These are phyloP conservation scores for Ophiostoma ulmi DNA, from an alignment of 2,329 filamentous ascomycete species.

Conservation along the genomic window DNA sequence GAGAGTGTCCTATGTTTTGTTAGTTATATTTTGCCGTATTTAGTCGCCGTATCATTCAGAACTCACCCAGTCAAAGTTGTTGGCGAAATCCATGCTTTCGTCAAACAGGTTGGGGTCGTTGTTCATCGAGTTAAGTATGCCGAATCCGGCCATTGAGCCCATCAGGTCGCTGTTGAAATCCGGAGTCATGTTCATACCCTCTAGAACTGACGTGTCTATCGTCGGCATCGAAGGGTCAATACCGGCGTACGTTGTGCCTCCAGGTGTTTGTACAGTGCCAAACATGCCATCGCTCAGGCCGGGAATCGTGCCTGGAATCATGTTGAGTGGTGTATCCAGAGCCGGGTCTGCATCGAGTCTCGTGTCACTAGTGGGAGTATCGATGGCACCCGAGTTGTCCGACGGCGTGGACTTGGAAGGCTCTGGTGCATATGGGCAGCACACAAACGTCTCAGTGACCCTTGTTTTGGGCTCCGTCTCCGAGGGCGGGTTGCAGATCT, in stretches of 20 bases:
- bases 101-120: constrained; percentile 19
- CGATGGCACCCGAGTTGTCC: not conserved
- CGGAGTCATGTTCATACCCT: constrained; percentile 28
- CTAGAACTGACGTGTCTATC: constrained; percentile 26
- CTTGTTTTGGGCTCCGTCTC: not conserved
- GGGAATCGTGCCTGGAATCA: constrained; percentile 36
- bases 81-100: constrained; percentile 42
- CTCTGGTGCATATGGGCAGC: not conserved
- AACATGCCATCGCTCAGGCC: constrained; percentile 23
- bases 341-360: constrained; percentile 39
- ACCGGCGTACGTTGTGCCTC: constrained; percentile 41
- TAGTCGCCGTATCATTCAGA: not conserved
- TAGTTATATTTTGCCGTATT: not conserved
- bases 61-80: constrained; percentile 57
- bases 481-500: constrained; percentile 48
- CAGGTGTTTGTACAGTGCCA: constrained; percentile 36
- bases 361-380: constrained; percentile 28
- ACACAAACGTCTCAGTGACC: constrained; percentile 7
- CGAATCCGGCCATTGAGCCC: constrained; percentile 31
- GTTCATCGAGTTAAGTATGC: constrained; percentile 46
- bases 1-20: constrained; percentile 44
- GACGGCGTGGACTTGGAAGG: constrained; percentile 18
- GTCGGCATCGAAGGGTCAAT: constrained; percentile 40
- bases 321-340: constrained; percentile 35
- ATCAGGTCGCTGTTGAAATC: constrained; percentile 37